A percentile compares a stretch with the other conserved stretches of the same genome.
These are phyloP conservation scores for Schizochytrium sp. DNA, from an alignment of 108 stramenopile species.

Conservation along the genomic window DNA sequence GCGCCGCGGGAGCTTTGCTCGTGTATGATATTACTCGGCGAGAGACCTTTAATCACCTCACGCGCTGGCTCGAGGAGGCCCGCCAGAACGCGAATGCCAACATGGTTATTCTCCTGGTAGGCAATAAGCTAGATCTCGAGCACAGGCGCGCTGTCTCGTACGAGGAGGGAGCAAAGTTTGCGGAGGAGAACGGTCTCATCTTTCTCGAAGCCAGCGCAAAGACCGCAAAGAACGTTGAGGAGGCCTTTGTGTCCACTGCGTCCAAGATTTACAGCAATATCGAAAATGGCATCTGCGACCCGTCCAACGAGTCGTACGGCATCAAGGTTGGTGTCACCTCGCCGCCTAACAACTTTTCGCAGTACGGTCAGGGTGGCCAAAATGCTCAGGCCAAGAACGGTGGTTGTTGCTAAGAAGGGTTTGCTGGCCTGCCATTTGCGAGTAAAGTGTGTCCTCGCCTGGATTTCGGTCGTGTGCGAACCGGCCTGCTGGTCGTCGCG, in stretches of 20 bases:
- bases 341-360: background rate
- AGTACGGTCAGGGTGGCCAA: background rate
- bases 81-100: constrained; percentile 84
- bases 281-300: constrained; percentile 85
- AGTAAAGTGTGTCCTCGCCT: too few relatives aligned
- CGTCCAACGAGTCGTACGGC: constrained; percentile 86
- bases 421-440: too few relatives aligned
- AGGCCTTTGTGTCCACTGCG: constrained; percentile 95
- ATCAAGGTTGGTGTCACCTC: constrained; percentile 70
- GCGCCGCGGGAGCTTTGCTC: constrained; percentile 93
- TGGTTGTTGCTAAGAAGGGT: background rate
- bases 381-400: background rate
- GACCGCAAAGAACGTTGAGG: constrained; percentile 92
- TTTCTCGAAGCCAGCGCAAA: constrained; percentile 97
- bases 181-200: constrained; percentile 87
- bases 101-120: constrained; percentile 98
- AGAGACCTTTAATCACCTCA: constrained; percentile 94
- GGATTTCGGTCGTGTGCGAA: too few relatives aligned
- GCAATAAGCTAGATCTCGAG: constrained; percentile 91
- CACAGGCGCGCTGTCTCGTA: constrained; percentile 71
- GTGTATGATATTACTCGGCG: constrained; percentile 98
- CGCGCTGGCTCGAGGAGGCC: constrained; percentile 97
- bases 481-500: too few relatives aligned
- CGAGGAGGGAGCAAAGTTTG: constrained; percentile 71
- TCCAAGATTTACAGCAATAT: constrained; percentile 95